phyloP scores from a whole-genome alignment of 2,329 filamentous ascomycete genomes.

The Aspergillus eucalypticola region DNA sequence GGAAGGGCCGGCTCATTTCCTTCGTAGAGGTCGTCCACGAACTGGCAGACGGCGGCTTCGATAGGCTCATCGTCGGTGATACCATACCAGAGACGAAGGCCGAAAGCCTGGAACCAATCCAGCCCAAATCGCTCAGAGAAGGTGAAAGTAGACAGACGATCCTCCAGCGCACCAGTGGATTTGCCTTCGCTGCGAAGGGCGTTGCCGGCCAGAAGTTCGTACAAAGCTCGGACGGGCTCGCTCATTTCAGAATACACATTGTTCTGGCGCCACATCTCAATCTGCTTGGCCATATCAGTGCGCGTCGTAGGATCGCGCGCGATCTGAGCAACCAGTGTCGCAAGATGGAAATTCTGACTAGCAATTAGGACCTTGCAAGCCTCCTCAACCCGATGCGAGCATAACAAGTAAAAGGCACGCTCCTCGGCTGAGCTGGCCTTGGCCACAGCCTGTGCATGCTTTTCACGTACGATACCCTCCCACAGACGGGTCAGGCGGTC shows the following conservation, averaged over 20 bases:
- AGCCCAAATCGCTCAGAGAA: slow-evolving; percentile 82
- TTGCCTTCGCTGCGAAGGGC: slow-evolving; percentile 80
- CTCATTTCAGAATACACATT: slow-evolving; percentile 86
- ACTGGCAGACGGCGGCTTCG: slow-evolving; percentile 70
- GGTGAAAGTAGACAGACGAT: slow-evolving; percentile 75
- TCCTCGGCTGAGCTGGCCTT: slow-evolving; percentile 70
- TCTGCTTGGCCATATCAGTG: slow-evolving; percentile 74
- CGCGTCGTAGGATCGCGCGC: slow-evolving; percentile 69
- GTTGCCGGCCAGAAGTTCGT: slow-evolving; percentile 86
- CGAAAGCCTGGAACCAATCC: slow-evolving; percentile 93
- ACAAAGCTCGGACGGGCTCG: slow-evolving; percentile 79
- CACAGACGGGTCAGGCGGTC: slow-evolving; percentile 48
- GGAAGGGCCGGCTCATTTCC: slow-evolving; percentile 70
- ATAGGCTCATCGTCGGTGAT: slow-evolving; percentile 68
- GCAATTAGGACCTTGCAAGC: slow-evolving; percentile 79
- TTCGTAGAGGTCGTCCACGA: slow-evolving; percentile 70
- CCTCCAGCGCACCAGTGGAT: slow-evolving; percentile 69
- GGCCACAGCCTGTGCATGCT: slow-evolving; percentile 67
- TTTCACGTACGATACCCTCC: slow-evolving; percentile 53
- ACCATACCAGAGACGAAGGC: slow-evolving; percentile 86
- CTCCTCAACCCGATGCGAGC: slow-evolving; percentile 74
- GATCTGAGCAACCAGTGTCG: slow-evolving; percentile 79
- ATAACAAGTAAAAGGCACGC: slow-evolving; percentile 77
- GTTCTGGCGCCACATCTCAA: slow-evolving; percentile 79
- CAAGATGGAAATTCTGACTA: slow-evolving; percentile 78